Evolutionary conservation across 176 grass and related monocot species (phyloP), one percentile per base, ranked within the genome.

Genomic region (Stipa capillata): DNA sequence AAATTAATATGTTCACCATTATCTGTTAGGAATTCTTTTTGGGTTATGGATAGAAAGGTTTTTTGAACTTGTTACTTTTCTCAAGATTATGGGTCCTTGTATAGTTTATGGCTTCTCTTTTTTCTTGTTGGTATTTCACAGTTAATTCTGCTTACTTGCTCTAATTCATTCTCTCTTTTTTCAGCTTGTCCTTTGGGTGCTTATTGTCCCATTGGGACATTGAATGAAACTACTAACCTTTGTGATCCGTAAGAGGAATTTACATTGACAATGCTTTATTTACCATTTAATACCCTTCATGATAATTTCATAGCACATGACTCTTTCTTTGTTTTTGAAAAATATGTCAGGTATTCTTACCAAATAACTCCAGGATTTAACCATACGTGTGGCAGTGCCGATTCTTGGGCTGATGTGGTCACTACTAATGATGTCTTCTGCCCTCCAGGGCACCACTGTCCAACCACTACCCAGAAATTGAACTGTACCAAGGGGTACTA

Each of bases 131-230:
- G 36, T 36, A 62, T 52, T 70, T 68, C 40, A 32, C 9, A 9
- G 16, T 84, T 32, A 1, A 32, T 78, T 69, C 31, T 67, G 14
- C 18, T 59, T 73, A 41, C 32, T 72, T 74, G 20, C 21, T 65
- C 32, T 57, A 65, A 29, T 72, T 78, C 32, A 4, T n/a, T 72
- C 54, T 65, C 37, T 28, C 44, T 63, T 76, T 71, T 76, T 80
- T 21, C 89, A 94, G 91, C 91, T 83, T 94, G 91, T 73, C 91
- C 91, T 21, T 88, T 94, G 85, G 91, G 91, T 63, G 91, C 91
- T 80, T 94, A 90, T 72, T 94, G 91, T 71, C 91, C 91, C 50
- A 79, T 85, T 69, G 91, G 82, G 32, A 86, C 60, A 45, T 54
- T 85, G 40, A 90, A 93, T 68, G 24, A 72, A 1, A 86, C 82